Evolutionary conservation across 2,329 filamentous ascomycete genomes (phyloP), one percentile per base, ranked within the genome.

Genomic region (Stagonosporopsis cucurbitacearum): DNA sequence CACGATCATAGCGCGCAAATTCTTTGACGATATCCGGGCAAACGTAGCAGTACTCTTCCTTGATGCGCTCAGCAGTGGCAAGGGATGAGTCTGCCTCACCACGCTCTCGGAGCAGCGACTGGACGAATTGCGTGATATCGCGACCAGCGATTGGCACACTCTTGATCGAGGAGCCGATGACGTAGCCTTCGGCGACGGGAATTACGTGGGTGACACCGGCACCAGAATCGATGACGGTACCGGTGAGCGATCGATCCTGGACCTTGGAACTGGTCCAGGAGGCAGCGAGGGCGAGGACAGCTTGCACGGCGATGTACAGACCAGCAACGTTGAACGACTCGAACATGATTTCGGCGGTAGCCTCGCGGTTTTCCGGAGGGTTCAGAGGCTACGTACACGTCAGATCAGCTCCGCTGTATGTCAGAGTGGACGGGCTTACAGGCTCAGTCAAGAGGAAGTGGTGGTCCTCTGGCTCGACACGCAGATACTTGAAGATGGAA

Each of bases 191-290:
- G 19, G 95, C 95, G 43, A 99, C 95, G 37, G 95, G 95, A 67
- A 99, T 99, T 68, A 99, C 95, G 82, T 99, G 95, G 32, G 95
- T 99, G 42, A 99, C 95, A 85, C 95, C 95, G 69, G 99, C 95
- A 79, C 95, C 95, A 2, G 95, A 98, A 76, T 99, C 95, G 72
- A 99, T 97, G 66, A 99, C 95, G 4, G 95, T 99, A 74, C 95
- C 95, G 0, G 95, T 99, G 59, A 99, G 82, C 39, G 94, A 98
- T 66, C 95, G 88, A 72, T 99, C 95, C 43, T 94, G 93, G 15
- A 98, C 94, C 81, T 98, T 99, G 49, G 93, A 96, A 44, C 93
- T 97, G 25, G 95, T 99, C 95, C 95, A 99, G 8, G 95, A 98
- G 19, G 96, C 95, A 40, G 95, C 95, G 41, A 99, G 86, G 15